These are phyloP conservation scores for Starmerella apis DNA, from an alignment of 805 yeast species.

Conservation along the genomic window DNA sequence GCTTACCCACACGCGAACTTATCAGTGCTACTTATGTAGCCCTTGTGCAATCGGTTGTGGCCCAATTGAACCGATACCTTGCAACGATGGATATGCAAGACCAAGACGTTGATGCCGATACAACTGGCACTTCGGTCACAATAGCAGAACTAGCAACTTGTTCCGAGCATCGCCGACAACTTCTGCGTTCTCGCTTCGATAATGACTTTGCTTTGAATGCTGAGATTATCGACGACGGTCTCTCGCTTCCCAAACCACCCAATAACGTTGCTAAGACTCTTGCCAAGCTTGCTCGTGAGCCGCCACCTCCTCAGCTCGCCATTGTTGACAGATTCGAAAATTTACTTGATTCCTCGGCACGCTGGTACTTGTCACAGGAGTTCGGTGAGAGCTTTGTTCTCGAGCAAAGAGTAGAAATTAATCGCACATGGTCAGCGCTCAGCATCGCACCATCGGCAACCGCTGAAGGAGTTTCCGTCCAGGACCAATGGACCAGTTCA, in stretches of 20 bases:
- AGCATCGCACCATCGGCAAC: slow-evolving; percentile 28
- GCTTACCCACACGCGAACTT: slow-evolving; percentile 28
- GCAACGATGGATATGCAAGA: slow-evolving; percentile 27
- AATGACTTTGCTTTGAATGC: slow-evolving; percentile 31
- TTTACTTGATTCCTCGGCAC: slow-evolving; percentile 24
- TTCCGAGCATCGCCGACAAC: slow-evolving; percentile 21
- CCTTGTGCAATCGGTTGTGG: slow-evolving; percentile 30
- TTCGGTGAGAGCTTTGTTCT: slow-evolving; percentile 23
- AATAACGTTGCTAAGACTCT: slow-evolving; percentile 20
- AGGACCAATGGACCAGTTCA: slow-evolving; percentile 31
- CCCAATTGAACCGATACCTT: slow-evolving; percentile 31
- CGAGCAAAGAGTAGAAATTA: slow-evolving; percentile 24
- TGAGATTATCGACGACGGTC: slow-evolving; percentile 34
- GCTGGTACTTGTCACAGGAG: slow-evolving; percentile 24
- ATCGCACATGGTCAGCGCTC: slow-evolving; percentile 33
- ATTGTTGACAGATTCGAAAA: slow-evolving; percentile 22
- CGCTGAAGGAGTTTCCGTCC: slow-evolving; percentile 24
- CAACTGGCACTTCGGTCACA: slow-evolving; percentile 32
- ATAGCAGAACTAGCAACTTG: slow-evolving; percentile 30
- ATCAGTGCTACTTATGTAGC: slow-evolving; percentile 31
- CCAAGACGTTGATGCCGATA: slow-evolving; percentile 19
- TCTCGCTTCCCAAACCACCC: slow-evolving; percentile 29
- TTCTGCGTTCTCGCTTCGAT: slow-evolving; percentile 33
- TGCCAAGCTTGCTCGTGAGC: slow-evolving; percentile 10
- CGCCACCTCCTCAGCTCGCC: slow-evolving; percentile 10